Conservation (phyloP, 139 green algal species). For the Nannochloris sp. region DNA sequence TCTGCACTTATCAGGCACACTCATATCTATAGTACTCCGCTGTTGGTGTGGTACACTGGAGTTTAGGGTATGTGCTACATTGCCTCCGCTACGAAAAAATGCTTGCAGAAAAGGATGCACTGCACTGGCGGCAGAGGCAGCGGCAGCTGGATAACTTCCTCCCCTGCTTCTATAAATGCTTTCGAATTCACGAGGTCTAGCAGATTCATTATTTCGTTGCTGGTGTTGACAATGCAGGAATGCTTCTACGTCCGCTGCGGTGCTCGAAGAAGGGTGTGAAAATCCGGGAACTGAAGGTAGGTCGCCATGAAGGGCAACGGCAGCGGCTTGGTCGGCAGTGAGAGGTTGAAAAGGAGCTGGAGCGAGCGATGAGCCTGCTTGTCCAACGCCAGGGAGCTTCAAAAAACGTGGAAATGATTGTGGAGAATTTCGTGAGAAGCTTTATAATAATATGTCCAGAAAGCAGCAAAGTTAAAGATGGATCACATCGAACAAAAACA, state of each 20-base stretch:
- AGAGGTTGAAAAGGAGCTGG: constrained; percentile 1
- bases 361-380: background rate
- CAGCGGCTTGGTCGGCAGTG: constrained; percentile 14
- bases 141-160: background rate
- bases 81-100: constrained; percentile 49
- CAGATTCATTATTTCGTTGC: too few relatives aligned
- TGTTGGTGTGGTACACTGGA: constrained; percentile 6
- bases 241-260: constrained; percentile 1
- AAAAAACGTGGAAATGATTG: background rate
- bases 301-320: constrained; percentile 2
- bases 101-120: constrained; percentile 19
- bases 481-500: too few relatives aligned
- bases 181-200: constrained; percentile 19
- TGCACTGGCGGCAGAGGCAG: background rate
- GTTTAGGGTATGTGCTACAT: constrained; percentile 30
- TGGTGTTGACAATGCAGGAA: constrained; percentile 9
- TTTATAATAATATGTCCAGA: constrained; percentile 1
- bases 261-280: background rate
- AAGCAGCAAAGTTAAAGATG: too few relatives aligned
- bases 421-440: background rate
- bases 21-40: constrained; percentile 15
- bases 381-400: constrained; percentile 12
- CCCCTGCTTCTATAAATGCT: constrained; percentile 18
- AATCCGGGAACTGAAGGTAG: constrained; percentile 19
- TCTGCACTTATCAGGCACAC: constrained; percentile 39